A percentile compares a stretch with the other conserved stretches of the same genome.
phyloP scores from a whole-genome alignment of 169 alveolate species.

The Haemoproteus tartakovskyi region DNA sequence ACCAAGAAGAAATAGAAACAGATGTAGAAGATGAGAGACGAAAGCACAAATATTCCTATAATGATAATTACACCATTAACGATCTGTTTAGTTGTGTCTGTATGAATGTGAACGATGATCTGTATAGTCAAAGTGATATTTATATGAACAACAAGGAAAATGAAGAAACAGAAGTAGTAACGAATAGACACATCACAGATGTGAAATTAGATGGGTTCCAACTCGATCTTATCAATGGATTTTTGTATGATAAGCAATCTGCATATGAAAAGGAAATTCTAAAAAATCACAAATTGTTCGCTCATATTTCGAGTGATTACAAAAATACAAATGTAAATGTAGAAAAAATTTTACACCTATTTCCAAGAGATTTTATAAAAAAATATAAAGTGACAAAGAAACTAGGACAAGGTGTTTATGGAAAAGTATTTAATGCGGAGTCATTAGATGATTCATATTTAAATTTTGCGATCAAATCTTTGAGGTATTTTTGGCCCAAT shows the following conservation, averaged over 20 bases:
- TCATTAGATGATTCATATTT: slow-evolving; percentile 47
- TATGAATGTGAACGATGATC: neutral
- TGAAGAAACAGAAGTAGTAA: neutral
- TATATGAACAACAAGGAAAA: neutral
- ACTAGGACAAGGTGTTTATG: slow-evolving; percentile 80
- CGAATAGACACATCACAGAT: slow-evolving; percentile 48
- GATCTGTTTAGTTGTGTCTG: neutral
- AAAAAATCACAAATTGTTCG: slow-evolving; percentile 30
- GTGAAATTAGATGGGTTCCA: slow-evolving; percentile 19
- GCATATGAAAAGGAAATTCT: slow-evolving; percentile 52
- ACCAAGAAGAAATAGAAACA: slow-evolving; percentile 1
- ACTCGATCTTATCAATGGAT: slow-evolving; percentile 18
- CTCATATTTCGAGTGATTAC: slow-evolving; percentile 15
- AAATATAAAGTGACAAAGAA: slow-evolving; percentile 66
- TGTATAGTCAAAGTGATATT: too few species aligned
- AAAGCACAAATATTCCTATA: neutral
- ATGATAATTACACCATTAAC: neutral
- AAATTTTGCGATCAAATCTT: slow-evolving; percentile 35
- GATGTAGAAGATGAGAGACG: neutral
- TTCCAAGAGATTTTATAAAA: slow-evolving; percentile 62
- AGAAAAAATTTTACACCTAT: slow-evolving; percentile 35
- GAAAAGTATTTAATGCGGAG: slow-evolving; percentile 74
- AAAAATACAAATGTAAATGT: slow-evolving; percentile 23
- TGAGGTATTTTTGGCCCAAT: slow-evolving; percentile 57
- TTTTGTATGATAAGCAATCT: slow-evolving; percentile 50